phyloP scores from a whole-genome alignment of 2,329 filamentous ascomycete genomes.

The Sordariomycetes sp. region DNA sequence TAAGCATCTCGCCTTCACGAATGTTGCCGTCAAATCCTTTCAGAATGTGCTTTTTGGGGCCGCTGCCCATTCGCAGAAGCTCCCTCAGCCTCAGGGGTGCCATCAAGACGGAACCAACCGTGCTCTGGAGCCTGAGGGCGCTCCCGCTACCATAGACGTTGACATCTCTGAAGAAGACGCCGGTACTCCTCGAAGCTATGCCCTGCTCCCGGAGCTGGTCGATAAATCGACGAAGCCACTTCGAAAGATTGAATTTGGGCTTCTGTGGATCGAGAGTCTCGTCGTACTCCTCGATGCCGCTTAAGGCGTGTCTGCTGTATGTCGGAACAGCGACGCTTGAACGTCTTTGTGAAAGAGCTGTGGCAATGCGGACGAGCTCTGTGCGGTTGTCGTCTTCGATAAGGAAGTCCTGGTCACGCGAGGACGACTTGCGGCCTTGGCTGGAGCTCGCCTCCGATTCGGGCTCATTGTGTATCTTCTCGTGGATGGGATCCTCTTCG shows the following conservation, averaged over 20 bases:
- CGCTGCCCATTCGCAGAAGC: constrained; percentile 21
- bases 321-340: constrained; percentile 3
- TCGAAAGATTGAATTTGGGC: constrained; percentile 18
- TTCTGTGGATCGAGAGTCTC: constrained; percentile 16
- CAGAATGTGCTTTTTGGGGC: constrained; percentile 46
- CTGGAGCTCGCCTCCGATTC: too few species aligned
- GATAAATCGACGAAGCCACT: constrained; percentile 20
- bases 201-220: constrained; percentile 38
- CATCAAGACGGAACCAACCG: constrained; percentile 44
- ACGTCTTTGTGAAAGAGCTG: constrained; percentile 14
- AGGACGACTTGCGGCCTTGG: too few species aligned
- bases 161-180: constrained; percentile 51
- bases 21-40: constrained; percentile 56
- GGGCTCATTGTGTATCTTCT: too few species aligned
- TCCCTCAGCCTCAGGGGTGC: constrained; percentile 45
- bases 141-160: constrained; percentile 53
- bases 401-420: too few species aligned
- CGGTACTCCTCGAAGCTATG: constrained; percentile 38
- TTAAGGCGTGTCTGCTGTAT: constrained; percentile 2
- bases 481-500: too few species aligned
- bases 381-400: constrained; percentile 7
- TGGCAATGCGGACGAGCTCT: constrained; percentile 20
- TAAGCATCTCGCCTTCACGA: constrained; percentile 55
- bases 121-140: constrained; percentile 54
- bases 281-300: constrained; percentile 8